Evolutionary conservation across 768 basidiomycete genomes (phyloP).

Genomic region (Lyophyllum atratum): DNA sequence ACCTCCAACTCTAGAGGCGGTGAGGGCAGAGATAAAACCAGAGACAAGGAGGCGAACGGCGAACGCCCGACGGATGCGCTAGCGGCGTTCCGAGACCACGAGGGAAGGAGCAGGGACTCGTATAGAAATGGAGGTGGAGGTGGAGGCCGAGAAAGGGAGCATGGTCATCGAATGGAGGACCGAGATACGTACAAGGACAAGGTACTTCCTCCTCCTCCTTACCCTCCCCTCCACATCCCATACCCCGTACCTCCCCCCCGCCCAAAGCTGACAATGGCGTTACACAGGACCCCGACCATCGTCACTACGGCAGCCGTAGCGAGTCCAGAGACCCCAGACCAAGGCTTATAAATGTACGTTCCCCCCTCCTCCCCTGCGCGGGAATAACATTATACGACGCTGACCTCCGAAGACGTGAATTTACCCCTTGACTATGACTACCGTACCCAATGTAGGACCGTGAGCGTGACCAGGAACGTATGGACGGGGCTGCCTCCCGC

Average conservation of each 20-base stretch:
- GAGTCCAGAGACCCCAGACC: no score
- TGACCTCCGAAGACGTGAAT: slow-evolving; percentile 20
- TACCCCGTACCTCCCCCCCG: no score
- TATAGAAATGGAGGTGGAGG: background rate
- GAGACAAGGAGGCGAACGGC: background rate
- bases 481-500: background rate
- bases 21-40: background rate
- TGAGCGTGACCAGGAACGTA: background rate
- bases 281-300: background rate
- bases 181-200: background rate
- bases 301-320: background rate
- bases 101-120: background rate
- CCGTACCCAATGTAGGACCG: slow-evolving; percentile 5
- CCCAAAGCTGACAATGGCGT: background rate
- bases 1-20: background rate
- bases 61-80: background rate
- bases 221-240: background rate
- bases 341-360: slow-evolving; percentile 16
- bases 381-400: slow-evolving; percentile 14
- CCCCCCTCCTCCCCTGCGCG: background rate
- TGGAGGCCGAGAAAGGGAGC: background rate
- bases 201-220: background rate
- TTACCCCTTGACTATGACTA: background rate
- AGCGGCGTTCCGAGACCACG: background rate
- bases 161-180: background rate